Evolutionary conservation across 768 basidiomycete species (phyloP), one percentile per base, ranked within the genome.

Genomic region (Lentinula sp.): DNA sequence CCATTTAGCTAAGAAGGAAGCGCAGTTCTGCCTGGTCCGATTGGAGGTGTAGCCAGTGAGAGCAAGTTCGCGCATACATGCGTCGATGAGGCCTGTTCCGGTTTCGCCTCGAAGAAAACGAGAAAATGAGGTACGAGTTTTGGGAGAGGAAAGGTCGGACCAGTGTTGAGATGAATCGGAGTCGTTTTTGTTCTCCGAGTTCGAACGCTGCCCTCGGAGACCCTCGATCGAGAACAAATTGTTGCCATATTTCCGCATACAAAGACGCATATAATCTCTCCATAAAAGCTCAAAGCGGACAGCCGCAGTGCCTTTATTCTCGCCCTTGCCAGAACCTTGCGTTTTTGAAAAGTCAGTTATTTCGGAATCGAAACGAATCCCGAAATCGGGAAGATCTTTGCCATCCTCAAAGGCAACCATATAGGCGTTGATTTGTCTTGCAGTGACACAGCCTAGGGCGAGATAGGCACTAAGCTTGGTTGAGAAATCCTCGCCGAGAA

Each of bases 11-110:
- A 78, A 63, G 69, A 74, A 79, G 53, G 70, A 74, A 4, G 76
- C 78, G 9, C 77, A 76, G 67, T 79, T 79, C 66, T 79, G 78
- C 8, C 78, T 70, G 0, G 73, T 73, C 15, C 78, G 71, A 65
- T 79, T 78, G 62, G 70, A 72, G 74, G 76, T 78, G 59, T 68
- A 75, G 4, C 75, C 76, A 2, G 76, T 72, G 51, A 68, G 60
- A 13, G 56, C 62, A 34, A 77, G 64, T 61, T 77, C 76, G 32
- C 69, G 53, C 71, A 76, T 74, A 62, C 69, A 70, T 18, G 76
- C 76, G 60, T 78, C 76, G 56, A 78, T 69, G 62, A 77, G 75
- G 31, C 75, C 75, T 2, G 76, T 73, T 0, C 76, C 75, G 11
- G 76, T 78, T 32, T 61, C 61, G 1, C 73, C 75, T 37, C 71